phyloP scores from a whole-genome alignment of 2,329 filamentous ascomycete species.

The Stagonosporopsis tanaceti region DNA sequence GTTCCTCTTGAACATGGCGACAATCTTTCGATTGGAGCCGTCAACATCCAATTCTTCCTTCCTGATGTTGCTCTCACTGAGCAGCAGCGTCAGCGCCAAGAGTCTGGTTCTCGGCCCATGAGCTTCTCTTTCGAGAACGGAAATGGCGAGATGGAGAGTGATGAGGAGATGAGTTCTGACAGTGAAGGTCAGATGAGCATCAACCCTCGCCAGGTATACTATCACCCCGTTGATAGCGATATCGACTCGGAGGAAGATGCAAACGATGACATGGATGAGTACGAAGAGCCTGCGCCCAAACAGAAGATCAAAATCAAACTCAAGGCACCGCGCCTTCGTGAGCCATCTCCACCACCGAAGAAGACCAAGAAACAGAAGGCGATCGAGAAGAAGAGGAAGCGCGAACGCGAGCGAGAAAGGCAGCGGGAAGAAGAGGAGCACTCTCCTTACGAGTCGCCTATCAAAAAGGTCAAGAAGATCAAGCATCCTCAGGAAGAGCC shows the following conservation, averaged over 20 bases:
- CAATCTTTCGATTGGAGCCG: slow-evolving; percentile 74
- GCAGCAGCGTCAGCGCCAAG: slow-evolving; percentile 59
- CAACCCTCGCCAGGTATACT: slow-evolving; percentile 45
- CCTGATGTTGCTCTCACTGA: slow-evolving; percentile 61
- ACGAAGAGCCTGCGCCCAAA: slow-evolving; percentile 49
- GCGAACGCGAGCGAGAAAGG: slow-evolving; percentile 4
- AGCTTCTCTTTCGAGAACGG: slow-evolving; percentile 75
- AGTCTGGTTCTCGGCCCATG: slow-evolving; percentile 66
- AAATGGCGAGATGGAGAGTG: slow-evolving; percentile 63
- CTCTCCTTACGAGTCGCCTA: slow-evolving; percentile 37
- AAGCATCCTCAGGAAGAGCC: slow-evolving; percentile 24
- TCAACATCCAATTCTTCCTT: slow-evolving; percentile 73
- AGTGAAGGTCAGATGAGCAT: slow-evolving; percentile 44
- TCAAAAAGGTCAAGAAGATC: slow-evolving; percentile 43
- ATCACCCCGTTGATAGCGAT: slow-evolving; percentile 37
- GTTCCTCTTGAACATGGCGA: slow-evolving; percentile 68
- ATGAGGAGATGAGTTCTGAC: slow-evolving; percentile 50
- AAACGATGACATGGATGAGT: slow-evolving; percentile 49
- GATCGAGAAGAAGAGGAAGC: slow-evolving; percentile 37
- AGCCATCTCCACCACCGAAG: slow-evolving; percentile 23
- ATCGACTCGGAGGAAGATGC: slow-evolving; percentile 38
- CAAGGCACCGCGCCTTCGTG: slow-evolving; percentile 27
- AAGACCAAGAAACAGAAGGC: slow-evolving; percentile 36
- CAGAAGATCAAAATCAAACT: slow-evolving; percentile 44
- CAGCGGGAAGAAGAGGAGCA: slow-evolving; percentile 33